Evolutionary conservation across 2,329 filamentous ascomycete genomes (phyloP), one percentile per base, ranked within the genome.

Genomic region (Colletotrichum gigasporum): DNA sequence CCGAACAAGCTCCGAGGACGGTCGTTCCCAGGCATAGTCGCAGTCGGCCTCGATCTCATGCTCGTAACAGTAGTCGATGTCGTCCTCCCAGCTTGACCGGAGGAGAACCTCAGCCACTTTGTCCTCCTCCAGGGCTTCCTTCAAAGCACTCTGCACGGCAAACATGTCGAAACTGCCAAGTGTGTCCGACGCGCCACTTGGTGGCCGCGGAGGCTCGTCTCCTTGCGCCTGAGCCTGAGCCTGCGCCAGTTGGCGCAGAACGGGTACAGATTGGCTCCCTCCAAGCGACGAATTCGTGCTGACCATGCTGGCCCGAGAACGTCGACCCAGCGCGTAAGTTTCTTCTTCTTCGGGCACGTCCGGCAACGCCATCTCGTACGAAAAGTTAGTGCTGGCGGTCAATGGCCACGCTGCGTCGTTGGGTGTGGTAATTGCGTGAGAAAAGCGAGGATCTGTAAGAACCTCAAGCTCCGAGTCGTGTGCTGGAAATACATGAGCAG

Each of bases 61-160:
- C 68, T 90, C 88, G 70, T 91, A 91, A 71, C 87, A 90, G 74
- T 90, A 91, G 71, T 91, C 89, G 65, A 91, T 90, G 66, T 87
- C 87, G 54, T 90, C 87, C 70, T 91, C 89, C 89, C 89, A 91
- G 68, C 79, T 88, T 69, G 83, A 82, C 7, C 76, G 75, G 20
- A 73, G 69, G n/a, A 76, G 66, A 3, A 65, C 57, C 3, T 79
- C 75, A n/a, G 70, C 70, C 12, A 57, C 69, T 3, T 67, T 68
- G 7, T 67, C 66, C 11, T 70, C 68, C 6, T 74, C 72, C 3
- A 68, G 70, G 18, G 72, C 71, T n/a, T 34, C 44, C 50, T 69
- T 72, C 34, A 77, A 65, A 7, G 73, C 72, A 11, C 72, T 74
- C 60, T 79, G 79, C 6, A 72, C 71, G 14, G 75, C 76, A 26